Evolutionary conservation across 1,139 yeast genomes (phyloP).

Genomic region (Debaryomyces fabryi): DNA sequence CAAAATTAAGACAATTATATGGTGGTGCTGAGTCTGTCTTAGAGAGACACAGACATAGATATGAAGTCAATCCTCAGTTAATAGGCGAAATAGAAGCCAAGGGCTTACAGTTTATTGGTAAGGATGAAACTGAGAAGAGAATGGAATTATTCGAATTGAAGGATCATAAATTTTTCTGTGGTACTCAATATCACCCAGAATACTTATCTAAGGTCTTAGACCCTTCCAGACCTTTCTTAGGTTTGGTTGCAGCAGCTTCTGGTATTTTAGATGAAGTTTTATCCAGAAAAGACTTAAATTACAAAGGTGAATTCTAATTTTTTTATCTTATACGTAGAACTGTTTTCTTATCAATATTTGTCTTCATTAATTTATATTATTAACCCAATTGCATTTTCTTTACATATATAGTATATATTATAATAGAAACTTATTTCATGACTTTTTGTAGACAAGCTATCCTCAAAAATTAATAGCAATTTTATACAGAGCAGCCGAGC

Average conservation of each 20-base stretch:
- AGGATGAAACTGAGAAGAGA: conserved; percentile 85
- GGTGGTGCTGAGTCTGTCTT: conserved; percentile 69
- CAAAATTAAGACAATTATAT: conserved; percentile 77
- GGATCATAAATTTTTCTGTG: conserved; percentile 87
- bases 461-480: not conserved
- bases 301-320: conserved; percentile 47
- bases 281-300: conserved; percentile 45
- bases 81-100: conserved; percentile 68
- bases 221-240: conserved; percentile 95
- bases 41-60: conserved; percentile 99
- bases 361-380: not conserved
- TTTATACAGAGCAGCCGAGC: not conserved
- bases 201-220: conserved; percentile 93
- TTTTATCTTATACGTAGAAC: not conserved
- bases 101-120: conserved; percentile 90
- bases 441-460: not conserved
- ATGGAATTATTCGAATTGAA: conserved; percentile 90
- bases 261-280: conserved; percentile 73
- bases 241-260: conserved; percentile 90
- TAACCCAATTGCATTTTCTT: conserved; percentile 5
- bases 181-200: conserved; percentile 98
- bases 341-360: not conserved
- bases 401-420: conserved; percentile 4
- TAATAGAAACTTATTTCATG: conserved; percentile 2
- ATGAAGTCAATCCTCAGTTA: conserved; percentile 89